These are phyloP conservation scores for Stephania japonica DNA, from an alignment of 164 flowering plant genomes.

Conservation along the genomic window DNA sequence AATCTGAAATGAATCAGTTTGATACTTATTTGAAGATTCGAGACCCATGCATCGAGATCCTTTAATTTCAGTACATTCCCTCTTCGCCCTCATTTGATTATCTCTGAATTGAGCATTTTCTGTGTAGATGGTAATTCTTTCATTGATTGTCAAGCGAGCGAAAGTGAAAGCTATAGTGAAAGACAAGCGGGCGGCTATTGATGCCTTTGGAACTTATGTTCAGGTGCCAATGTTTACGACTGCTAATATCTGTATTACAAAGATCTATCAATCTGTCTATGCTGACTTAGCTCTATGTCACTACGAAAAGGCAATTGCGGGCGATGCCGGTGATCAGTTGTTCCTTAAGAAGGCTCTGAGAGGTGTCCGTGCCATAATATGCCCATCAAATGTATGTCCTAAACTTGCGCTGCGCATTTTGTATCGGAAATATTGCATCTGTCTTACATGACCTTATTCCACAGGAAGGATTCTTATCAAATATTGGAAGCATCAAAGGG, in stretches of 20 bases:
- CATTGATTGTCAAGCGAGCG: constrained; percentile 69
- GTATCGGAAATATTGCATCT: not conserved
- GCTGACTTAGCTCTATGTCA: constrained; percentile 9
- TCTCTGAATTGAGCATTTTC: not conserved
- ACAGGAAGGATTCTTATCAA: constrained; percentile 75
- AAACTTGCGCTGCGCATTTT: too few species aligned
- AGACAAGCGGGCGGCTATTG: constrained; percentile 70
- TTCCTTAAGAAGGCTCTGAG: constrained; percentile 60
- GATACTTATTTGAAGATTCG: not conserved
- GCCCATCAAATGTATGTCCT: constrained; percentile 71
- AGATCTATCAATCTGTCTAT: not conserved
- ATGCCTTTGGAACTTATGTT: constrained; percentile 90
- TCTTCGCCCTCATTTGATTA: not conserved
- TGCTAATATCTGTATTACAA: not conserved
- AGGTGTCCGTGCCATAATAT: constrained; percentile 78
- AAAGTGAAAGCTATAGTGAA: constrained; percentile 84
- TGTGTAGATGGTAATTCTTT: constrained; percentile 77
- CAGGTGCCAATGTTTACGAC: constrained; percentile 44
- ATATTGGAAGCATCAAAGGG: constrained; percentile 46
- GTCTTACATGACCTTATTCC: not conserved
- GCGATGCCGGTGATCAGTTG: constrained; percentile 43
- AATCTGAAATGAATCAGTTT: not conserved
- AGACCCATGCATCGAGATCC: too few species aligned
- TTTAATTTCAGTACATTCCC: too few species aligned
- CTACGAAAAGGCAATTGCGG: constrained; percentile 48